Evolutionary conservation across 2,329 filamentous ascomycete genomes (phyloP).

Genomic region (Acarospora socialis): DNA sequence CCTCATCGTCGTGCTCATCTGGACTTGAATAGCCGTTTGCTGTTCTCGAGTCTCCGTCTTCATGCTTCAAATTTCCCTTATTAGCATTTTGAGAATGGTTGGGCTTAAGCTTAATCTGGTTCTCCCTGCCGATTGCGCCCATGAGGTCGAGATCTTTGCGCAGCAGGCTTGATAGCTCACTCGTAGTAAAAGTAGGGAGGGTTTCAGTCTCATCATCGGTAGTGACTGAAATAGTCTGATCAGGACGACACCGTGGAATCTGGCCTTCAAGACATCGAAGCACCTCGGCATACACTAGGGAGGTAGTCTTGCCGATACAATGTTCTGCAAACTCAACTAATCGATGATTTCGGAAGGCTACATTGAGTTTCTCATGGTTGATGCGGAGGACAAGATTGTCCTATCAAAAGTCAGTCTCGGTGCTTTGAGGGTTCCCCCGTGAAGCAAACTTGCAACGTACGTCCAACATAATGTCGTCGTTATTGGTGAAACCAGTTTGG

Average conservation of each 20-base stretch:
- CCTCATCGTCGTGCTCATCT: conserved; percentile 14
- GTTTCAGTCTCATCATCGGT: no score
- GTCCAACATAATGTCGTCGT: no score
- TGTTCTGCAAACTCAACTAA: conserved; percentile 60
- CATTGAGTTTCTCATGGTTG: conserved; percentile 72
- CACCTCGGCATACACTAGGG: conserved; percentile 61
- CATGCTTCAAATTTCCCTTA: conserved; percentile 38
- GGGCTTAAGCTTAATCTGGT: no score
- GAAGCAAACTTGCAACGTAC: conserved; percentile 17
- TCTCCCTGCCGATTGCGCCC: no score
- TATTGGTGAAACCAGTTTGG: no score
- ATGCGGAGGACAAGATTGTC: conserved; percentile 59
- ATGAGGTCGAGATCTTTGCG: no score
- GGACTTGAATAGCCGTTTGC: conserved; percentile 12
- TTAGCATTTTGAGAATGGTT: conserved; percentile 33
- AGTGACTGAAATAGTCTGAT: no score
- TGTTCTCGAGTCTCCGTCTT: conserved; percentile 14
- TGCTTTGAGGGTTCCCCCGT: not conserved
- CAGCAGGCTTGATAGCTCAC: no score
- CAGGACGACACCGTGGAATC: conserved; percentile 52
- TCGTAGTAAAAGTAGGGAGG: no score
- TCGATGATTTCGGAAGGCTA: conserved; percentile 66
- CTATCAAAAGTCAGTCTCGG: conserved; percentile 29
- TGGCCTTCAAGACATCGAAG: conserved; percentile 57
- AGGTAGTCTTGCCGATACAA: conserved; percentile 57